These are phyloP conservation scores for Tolypocladium guangdongense DNA, from an alignment of 2,329 filamentous ascomycete genomes.

Conservation along the genomic window DNA sequence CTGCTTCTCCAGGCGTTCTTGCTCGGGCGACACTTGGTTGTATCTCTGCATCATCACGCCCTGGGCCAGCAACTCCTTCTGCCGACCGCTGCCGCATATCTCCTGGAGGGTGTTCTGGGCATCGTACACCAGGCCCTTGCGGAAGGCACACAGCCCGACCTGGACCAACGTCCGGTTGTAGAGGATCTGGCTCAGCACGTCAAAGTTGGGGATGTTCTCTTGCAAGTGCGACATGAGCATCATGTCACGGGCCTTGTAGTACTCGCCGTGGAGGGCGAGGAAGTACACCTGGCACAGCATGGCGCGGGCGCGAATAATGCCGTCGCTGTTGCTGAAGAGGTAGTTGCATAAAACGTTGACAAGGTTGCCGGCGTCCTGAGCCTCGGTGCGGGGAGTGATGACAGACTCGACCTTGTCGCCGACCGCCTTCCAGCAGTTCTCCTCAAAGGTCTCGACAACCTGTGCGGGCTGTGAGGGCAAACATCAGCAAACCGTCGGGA, in stretches of 20 bases:
- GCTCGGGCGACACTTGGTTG: slow-evolving; percentile 90
- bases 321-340: slow-evolving; percentile 87
- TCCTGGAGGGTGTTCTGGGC: slow-evolving; percentile 96
- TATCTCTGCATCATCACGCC: slow-evolving; percentile 98
- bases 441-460: slow-evolving; percentile 87
- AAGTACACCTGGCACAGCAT: slow-evolving; percentile 99
- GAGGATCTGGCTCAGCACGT: slow-evolving; percentile 93
- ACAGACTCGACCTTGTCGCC: slow-evolving; percentile 59
- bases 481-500: slow-evolving; percentile 3
- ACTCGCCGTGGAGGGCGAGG: slow-evolving; percentile 91
- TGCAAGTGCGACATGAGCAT: slow-evolving; percentile 99
- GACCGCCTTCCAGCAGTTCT: slow-evolving; percentile 82
- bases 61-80: slow-evolving; percentile 96
- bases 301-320: slow-evolving; percentile 88
- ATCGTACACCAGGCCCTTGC: slow-evolving; percentile 91
- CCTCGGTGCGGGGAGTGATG: slow-evolving; percentile 64
- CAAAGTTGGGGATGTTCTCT: slow-evolving; percentile 93
- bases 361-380: slow-evolving; percentile 60
- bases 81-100: slow-evolving; percentile 91
- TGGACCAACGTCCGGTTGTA: slow-evolving; percentile 98
- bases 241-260: slow-evolving; percentile 96
- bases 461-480: slow-evolving; percentile 54
- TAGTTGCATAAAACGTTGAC: slow-evolving; percentile 88
- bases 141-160: slow-evolving; percentile 96
- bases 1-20: slow-evolving; percentile 94